Percentiles rank a stretch among this genome's conserved stretches.
These are phyloP conservation scores for Carnegiea gigantea DNA, from an alignment of 179 eudicot genomes.

Conservation along the genomic window DNA sequence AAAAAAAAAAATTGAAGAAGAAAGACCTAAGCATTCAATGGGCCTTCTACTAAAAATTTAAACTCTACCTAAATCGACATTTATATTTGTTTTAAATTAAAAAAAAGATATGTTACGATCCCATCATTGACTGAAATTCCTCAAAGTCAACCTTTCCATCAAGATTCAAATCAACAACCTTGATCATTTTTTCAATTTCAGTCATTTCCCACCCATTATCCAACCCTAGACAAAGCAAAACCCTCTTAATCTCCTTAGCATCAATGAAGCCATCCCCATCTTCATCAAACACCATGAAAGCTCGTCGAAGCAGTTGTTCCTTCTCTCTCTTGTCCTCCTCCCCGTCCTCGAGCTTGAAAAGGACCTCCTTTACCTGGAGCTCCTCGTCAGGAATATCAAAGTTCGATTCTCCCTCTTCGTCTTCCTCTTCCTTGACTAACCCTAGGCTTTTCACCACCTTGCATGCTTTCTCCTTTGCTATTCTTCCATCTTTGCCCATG, in stretches of 20 bases:
- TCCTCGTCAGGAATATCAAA: slow-evolving; percentile 19
- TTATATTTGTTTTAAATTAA: neutral
- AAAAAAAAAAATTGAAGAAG: too few species aligned
- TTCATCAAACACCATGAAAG: slow-evolving; percentile 44
- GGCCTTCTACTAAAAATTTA: too few species aligned
- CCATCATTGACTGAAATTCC: slow-evolving; percentile 47
- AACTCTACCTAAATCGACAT: neutral
- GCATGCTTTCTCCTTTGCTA: slow-evolving; percentile 37
- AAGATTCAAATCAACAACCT: slow-evolving; percentile 40
- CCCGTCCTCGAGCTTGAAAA: slow-evolving; percentile 22
- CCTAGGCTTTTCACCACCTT: slow-evolving; percentile 36
- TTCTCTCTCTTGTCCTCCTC: slow-evolving; percentile 29
- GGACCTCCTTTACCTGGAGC: slow-evolving; percentile 27
- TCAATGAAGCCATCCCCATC: slow-evolving; percentile 46
- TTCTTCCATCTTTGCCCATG: slow-evolving; percentile 41
- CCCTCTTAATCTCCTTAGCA: slow-evolving; percentile 47
- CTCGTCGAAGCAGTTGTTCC: slow-evolving; percentile 32
- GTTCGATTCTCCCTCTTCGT: slow-evolving; percentile 22
- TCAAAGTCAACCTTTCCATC: slow-evolving; percentile 49
- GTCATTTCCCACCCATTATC: slow-evolving; percentile 41
- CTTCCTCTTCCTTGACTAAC: slow-evolving; percentile 29
- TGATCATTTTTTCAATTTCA: slow-evolving; percentile 44
- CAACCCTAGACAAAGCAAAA: slow-evolving; percentile 41
- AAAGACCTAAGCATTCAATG: too few species aligned
- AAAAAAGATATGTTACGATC: neutral